These are phyloP conservation scores for Trichoderma harzianum DNA, from an alignment of 2,329 filamentous ascomycete species.

Conservation along the genomic window DNA sequence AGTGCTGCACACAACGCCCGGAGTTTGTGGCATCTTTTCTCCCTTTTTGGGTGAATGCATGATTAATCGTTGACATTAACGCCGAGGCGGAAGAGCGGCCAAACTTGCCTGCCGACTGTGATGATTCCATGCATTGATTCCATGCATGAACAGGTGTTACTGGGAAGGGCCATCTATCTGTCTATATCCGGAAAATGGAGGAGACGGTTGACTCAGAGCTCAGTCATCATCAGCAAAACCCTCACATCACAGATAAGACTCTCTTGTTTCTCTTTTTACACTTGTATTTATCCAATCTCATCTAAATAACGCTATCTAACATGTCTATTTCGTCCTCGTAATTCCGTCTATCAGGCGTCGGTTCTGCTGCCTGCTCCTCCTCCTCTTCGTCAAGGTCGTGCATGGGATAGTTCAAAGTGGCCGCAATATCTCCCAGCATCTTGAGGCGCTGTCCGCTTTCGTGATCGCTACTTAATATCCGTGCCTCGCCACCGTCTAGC, in stretches of 20 bases:
- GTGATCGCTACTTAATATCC: slow-evolving; percentile 88
- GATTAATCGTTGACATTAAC: background rate
- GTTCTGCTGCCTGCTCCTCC: slow-evolving; percentile 34
- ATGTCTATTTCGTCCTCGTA: slow-evolving; percentile 31
- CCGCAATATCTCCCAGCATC: slow-evolving; percentile 81
- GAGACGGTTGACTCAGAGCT: background rate
- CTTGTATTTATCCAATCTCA: background rate
- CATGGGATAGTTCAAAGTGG: slow-evolving; percentile 85
- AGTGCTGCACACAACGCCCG: background rate
- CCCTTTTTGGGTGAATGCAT: background rate
- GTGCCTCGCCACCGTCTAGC: slow-evolving; percentile 79
- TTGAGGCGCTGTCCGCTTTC: slow-evolving; percentile 87
- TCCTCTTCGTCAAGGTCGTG: slow-evolving; percentile 73
- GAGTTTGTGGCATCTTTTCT: background rate
- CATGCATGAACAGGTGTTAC: background rate
- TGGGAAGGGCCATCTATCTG: background rate
- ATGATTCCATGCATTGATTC: background rate
- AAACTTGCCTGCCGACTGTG: background rate
- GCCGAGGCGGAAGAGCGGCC: background rate
- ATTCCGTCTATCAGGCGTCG: slow-evolving; percentile 19
- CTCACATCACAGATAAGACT: too few species aligned
- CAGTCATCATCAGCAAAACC: background rate
- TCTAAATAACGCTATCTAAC: slow-evolving; percentile 34
- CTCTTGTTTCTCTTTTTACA: background rate
- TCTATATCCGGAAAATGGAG: background rate